Conservation (phyloP, 352 stramenopile genomes). For the Globisporangium nunn region DNA sequence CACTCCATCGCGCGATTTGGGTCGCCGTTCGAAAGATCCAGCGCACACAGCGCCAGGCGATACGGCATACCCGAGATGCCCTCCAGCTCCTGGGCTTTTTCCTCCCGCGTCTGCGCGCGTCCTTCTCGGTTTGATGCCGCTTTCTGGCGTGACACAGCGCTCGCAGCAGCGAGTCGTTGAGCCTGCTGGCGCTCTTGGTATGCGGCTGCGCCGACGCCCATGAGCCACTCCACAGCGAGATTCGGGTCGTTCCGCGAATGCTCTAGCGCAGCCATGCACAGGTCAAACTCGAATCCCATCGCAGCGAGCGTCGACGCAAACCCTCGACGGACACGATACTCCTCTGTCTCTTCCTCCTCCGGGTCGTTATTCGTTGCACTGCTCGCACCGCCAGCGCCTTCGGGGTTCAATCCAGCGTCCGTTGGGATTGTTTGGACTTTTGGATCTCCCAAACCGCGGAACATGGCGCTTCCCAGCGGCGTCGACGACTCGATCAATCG, state of each 20-base stretch:
- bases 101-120: slow-evolving; percentile 31
- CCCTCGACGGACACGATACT: slow-evolving; percentile 56
- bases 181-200: slow-evolving; percentile 72
- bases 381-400: slow-evolving; percentile 1
- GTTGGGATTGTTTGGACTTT: slow-evolving; percentile 21
- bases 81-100: slow-evolving; percentile 63
- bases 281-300: slow-evolving; percentile 86
- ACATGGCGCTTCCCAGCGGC: slow-evolving; percentile 73
- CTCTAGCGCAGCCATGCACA: slow-evolving; percentile 81
- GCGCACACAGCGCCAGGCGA: slow-evolving; percentile 44
- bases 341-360: slow-evolving; percentile 67
- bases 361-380: slow-evolving; percentile 41
- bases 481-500: slow-evolving; percentile 80
- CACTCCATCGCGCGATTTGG: slow-evolving; percentile 85
- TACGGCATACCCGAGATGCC: slow-evolving; percentile 74
- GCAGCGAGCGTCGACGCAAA: slow-evolving; percentile 79
- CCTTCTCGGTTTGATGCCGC: slow-evolving; percentile 3
- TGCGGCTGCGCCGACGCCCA: slow-evolving; percentile 57
- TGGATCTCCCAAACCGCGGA: slow-evolving; percentile 53
- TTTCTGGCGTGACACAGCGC: slow-evolving; percentile 23
- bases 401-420: background rate
- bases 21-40: slow-evolving; percentile 76
- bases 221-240: slow-evolving; percentile 81
- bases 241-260: slow-evolving; percentile 81
- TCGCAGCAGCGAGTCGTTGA: slow-evolving; percentile 41